A percentile compares a stretch with the other conserved stretches of the same genome.
Evolutionary conservation across 2,329 filamentous ascomycete species (phyloP).

Genomic region (Coniochaeta prunicola): DNA sequence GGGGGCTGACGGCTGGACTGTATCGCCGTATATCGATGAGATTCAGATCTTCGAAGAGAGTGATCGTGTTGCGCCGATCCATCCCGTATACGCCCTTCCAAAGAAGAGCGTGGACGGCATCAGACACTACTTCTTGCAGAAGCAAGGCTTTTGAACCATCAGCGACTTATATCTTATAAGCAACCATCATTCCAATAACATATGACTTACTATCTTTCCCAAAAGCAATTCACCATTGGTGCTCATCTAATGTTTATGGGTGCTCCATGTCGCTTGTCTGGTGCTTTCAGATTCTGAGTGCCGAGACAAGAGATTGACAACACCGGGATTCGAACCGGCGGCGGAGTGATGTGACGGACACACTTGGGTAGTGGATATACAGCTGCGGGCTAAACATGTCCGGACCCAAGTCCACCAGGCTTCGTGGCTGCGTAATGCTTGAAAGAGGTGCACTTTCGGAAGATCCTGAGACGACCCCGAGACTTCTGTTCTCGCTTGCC

Average conservation of each 20-base stretch:
- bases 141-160: constrained; percentile 46
- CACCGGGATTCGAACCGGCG: neutral
- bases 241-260: neutral
- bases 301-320: neutral
- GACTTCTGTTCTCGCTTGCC: neutral
- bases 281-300: constrained; percentile 4
- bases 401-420: too few relatives aligned
- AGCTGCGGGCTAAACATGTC: too few relatives aligned
- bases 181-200: neutral
- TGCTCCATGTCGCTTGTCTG: constrained; percentile 2
- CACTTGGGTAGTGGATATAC: neutral
- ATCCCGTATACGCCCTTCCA: constrained; percentile 83
- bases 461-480: neutral
- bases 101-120: constrained; percentile 59
- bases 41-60: constrained; percentile 61
- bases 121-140: constrained; percentile 56
- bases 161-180: neutral
- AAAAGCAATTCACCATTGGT: neutral
- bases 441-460: neutral
- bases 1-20: constrained; percentile 30
- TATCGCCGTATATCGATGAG: constrained; percentile 39
- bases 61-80: constrained; percentile 63
- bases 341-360: neutral
- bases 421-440: neutral
- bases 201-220: too few relatives aligned